phyloP scores from a whole-genome alignment of 257 asterid species.

The Verbena officinalis region DNA sequence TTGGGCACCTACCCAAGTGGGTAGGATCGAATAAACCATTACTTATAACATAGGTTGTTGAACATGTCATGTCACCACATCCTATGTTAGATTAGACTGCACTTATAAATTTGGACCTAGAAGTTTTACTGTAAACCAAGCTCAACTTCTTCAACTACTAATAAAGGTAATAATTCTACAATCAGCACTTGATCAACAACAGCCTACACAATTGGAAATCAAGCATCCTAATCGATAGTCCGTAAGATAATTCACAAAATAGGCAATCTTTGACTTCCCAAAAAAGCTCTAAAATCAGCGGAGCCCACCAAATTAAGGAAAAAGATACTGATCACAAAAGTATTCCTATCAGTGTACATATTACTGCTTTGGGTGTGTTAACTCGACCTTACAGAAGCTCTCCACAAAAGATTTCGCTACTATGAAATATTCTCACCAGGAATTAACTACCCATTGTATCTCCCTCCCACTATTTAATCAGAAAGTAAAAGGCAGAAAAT shows the following conservation, averaged over 20 bases:
- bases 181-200: slow-evolving; percentile 12
- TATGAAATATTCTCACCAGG: slow-evolving; percentile 7
- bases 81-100: slow-evolving; percentile 1
- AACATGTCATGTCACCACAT: background rate
- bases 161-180: slow-evolving; percentile 8
- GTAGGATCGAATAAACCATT: too few relatives aligned
- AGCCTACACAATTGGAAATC: slow-evolving; percentile 2
- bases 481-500: slow-evolving; percentile 26
- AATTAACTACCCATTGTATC: slow-evolving; percentile 1
- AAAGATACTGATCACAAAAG: slow-evolving; percentile 17
- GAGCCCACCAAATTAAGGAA: slow-evolving; percentile 13
- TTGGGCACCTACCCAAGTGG: too few relatives aligned
- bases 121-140: slow-evolving; percentile 2
- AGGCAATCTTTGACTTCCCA: slow-evolving; percentile 9
- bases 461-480: slow-evolving; percentile 21
- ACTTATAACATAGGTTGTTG: background rate
- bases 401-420: slow-evolving; percentile 6
- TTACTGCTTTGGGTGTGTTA: background rate
- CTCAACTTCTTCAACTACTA: slow-evolving; percentile 2
- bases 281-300: background rate
- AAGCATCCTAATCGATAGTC: slow-evolving; percentile 1
- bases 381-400: slow-evolving; percentile 9
- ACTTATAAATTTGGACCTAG: background rate
- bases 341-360: background rate
- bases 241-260: slow-evolving; percentile 2